Evolutionary conservation across 2,329 filamentous ascomycete species (phyloP).

Genomic region (Cordyceps farinosa): DNA sequence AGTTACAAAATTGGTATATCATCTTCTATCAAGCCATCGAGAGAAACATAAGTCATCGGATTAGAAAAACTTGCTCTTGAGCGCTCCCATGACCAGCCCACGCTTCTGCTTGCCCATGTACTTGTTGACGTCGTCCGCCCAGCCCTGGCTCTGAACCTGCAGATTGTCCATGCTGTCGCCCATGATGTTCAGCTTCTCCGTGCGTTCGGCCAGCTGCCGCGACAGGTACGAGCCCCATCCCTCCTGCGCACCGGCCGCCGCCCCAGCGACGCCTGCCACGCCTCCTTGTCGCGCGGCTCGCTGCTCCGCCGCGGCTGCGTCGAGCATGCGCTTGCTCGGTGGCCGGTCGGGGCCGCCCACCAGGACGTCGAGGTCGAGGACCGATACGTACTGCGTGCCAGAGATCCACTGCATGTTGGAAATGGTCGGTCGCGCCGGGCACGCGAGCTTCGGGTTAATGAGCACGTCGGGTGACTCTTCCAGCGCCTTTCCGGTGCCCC

Average conservation of each 20-base stretch:
- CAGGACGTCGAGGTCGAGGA: conserved; percentile 81
- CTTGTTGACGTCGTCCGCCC: conserved; percentile 84
- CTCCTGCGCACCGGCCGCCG: conserved; percentile 44
- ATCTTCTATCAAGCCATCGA: no score
- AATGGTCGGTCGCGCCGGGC: conserved; percentile 84
- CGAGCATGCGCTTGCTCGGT: conserved; percentile 82
- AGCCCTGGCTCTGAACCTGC: conserved; percentile 75
- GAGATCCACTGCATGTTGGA: conserved; percentile 96
- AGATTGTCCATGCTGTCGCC: conserved; percentile 81
- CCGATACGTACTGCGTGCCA: conserved; percentile 86
- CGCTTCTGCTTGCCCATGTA: conserved; percentile 84
- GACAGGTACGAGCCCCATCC: conserved; percentile 77
- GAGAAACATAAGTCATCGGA: not conserved
- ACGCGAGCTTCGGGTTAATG: conserved; percentile 69
- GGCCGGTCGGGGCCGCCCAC: conserved; percentile 88
- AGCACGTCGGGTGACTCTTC: conserved; percentile 67
- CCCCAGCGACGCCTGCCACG: conserved; percentile 25
- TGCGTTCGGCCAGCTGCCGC: conserved; percentile 83
- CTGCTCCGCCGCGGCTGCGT: conserved; percentile 72
- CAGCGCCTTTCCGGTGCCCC: conserved; percentile 68
- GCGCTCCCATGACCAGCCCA: conserved; percentile 69
- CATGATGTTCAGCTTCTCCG: conserved; percentile 79
- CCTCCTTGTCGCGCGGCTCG: conserved; percentile 47
- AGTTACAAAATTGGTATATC: no score
- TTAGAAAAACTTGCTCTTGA: conserved; percentile 57